Evolutionary conservation across 495 filamentous ascomycete species (phyloP), one percentile per base, ranked within the genome.

Genomic region (Penicillium salamii): DNA sequence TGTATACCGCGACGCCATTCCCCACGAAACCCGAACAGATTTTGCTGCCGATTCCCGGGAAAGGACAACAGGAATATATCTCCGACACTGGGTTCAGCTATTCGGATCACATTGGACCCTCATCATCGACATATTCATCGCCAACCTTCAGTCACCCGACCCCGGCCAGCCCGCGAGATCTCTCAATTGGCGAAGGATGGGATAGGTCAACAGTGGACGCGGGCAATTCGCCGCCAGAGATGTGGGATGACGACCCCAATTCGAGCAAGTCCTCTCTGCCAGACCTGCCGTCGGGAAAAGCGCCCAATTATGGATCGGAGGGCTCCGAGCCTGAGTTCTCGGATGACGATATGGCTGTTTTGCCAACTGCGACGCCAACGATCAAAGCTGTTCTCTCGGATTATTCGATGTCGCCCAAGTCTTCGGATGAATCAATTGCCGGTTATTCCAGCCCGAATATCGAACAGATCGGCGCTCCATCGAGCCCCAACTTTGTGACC

Each of bases 21-120:
- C 78, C 78, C 14, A 79, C 78, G 28, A 78, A 77, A 40, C 74
- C 77, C 24, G 76, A 73, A 46, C 77, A 79, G 43, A 66, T 79
- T 11, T 61, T 80, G 34, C 52, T 74, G 39, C 78, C 78, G 13
- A 68, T 66, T 36, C 70, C 69, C 14, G 71, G 70, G 9, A 74
- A 72, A 64, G 73, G 71, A 2, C 71, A 64, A 24, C 61, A 67
- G 29, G 50, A 65, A 17, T 69, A 67, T 33, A 58, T 73, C 42
- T 58, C 67, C 39, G 64, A 70, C 37, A 68, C 61, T 7, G 63
- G 63, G 9, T 66, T 68, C 40, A 58, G 46, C 38, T 64, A 64
- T 39, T 43, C 61, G 15, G 53, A 52, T 33, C 35, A 39, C 40
- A 35, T 54, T 4, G 55, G 50, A 3, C 42, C 46, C 7, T 61